A percentile compares a stretch with the other conserved stretches of the same genome.
Evolutionary conservation across 306 rosid genomes (phyloP).

Genomic region (Malus asiatica): DNA sequence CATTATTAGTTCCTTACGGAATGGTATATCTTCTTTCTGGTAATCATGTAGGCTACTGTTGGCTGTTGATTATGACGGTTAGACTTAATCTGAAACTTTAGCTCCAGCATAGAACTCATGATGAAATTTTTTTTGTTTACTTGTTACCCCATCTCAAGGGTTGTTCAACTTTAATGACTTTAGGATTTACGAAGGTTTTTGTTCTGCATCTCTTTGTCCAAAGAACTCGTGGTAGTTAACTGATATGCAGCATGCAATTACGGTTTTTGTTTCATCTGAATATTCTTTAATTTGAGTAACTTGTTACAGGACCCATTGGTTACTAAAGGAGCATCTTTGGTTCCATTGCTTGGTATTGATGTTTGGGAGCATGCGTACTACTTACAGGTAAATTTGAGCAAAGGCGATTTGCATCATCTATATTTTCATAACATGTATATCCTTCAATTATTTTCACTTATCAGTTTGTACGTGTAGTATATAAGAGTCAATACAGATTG

Average conservation of each 20-base stretch:
- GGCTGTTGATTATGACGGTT: not conserved
- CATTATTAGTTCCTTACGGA: not conserved
- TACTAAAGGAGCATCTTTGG: conserved; percentile 68
- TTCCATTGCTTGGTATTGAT: conserved; percentile 93
- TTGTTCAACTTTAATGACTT: not conserved
- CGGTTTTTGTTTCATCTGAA: not conserved
- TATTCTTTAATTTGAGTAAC: conserved; percentile 23
- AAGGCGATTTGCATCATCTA: not conserved
- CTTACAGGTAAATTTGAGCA: conserved; percentile 64
- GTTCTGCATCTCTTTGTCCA: not conserved
- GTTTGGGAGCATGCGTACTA: conserved; percentile 99
- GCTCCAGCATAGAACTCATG: not conserved
- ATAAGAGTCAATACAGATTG: not conserved
- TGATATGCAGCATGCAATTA: not conserved
- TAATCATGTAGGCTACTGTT: not conserved
- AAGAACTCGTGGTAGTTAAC: not conserved
- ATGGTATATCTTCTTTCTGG: not conserved
- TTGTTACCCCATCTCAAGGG: not conserved
- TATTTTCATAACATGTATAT: not conserved
- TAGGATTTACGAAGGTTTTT: not conserved
- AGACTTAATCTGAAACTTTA: not conserved
- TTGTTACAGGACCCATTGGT: conserved; percentile 83
- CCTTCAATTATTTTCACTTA: not conserved
- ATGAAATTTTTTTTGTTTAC: not conserved
- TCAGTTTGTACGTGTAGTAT: not conserved